These are phyloP conservation scores for Volutella citrinella DNA, from an alignment of 2,329 filamentous ascomycete genomes.

Conservation along the genomic window DNA sequence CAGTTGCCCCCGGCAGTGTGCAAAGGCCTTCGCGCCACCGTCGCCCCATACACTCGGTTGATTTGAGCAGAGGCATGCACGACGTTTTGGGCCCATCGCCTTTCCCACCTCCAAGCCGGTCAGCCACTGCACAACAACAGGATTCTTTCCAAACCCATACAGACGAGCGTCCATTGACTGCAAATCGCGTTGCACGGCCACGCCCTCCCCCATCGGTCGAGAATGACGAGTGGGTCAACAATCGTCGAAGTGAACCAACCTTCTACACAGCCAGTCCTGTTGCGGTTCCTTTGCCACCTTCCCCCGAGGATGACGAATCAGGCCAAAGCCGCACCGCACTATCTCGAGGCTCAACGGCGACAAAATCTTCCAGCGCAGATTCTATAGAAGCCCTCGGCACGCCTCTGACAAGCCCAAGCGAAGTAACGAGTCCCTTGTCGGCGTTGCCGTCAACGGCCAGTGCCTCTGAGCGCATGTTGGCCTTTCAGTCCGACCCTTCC, in stretches of 20 bases:
- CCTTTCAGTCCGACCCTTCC: slow-evolving; percentile 62
- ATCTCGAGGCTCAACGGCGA: slow-evolving; percentile 42
- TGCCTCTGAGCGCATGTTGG: slow-evolving; percentile 45
- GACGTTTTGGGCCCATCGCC: slow-evolving; percentile 34
- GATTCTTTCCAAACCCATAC: slow-evolving; percentile 39
- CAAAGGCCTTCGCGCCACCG: slow-evolving; percentile 42
- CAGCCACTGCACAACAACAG: slow-evolving; percentile 35
- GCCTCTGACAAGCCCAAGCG: slow-evolving; percentile 54
- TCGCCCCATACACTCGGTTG: slow-evolving; percentile 45
- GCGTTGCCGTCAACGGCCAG: slow-evolving; percentile 38
- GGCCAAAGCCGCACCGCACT: slow-evolving; percentile 27
- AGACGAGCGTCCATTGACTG: slow-evolving; percentile 46
- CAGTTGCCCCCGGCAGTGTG: slow-evolving; percentile 59
- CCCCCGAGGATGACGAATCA: slow-evolving; percentile 42
- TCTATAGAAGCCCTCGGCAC: slow-evolving; percentile 49
- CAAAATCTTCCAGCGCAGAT: slow-evolving; percentile 50
- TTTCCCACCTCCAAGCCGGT: slow-evolving; percentile 36
- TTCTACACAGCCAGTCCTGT: slow-evolving; percentile 19
- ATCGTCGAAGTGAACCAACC: slow-evolving; percentile 6
- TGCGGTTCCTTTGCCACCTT: slow-evolving; percentile 40
- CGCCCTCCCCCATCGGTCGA: slow-evolving; percentile 14
- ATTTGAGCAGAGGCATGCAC: slow-evolving; percentile 30
- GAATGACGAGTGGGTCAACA: slow-evolving; percentile 12
- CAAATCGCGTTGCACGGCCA: slow-evolving; percentile 39
- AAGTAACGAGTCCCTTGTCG: slow-evolving; percentile 47